Percentiles rank a stretch among this genome's conserved stretches.
Evolutionary conservation across 1,139 yeast genomes (phyloP).

Genomic region (Petasospora fabianii): DNA sequence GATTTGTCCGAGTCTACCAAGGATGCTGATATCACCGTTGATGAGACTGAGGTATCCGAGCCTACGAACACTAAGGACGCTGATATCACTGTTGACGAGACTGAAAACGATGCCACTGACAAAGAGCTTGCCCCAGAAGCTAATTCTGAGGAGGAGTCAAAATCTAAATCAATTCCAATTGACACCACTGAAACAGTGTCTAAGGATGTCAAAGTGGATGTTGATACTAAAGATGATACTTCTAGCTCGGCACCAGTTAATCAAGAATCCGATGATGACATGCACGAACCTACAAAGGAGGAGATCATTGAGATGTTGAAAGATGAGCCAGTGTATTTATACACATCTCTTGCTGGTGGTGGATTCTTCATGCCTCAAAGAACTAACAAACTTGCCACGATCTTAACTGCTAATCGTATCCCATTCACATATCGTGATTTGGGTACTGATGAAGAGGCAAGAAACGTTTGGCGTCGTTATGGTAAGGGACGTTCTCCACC

Average conservation of each 20-base stretch:
- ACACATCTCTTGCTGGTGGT: constrained; percentile 84
- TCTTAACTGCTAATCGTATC: constrained; percentile 71
- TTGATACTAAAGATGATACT: constrained; percentile 8
- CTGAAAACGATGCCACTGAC: constrained; percentile 2
- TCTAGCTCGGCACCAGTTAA: constrained; percentile 14
- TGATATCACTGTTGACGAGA: constrained; percentile 1
- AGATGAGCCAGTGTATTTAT: constrained; percentile 65
- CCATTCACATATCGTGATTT: constrained; percentile 70
- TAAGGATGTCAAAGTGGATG: too few species aligned
- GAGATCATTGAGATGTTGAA: constrained; percentile 31
- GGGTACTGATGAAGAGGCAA: constrained; percentile 86
- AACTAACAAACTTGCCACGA: constrained; percentile 73
- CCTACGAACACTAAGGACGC: neutral
- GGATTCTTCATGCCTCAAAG: constrained; percentile 82
- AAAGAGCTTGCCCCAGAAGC: neutral
- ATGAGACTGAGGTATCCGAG: too few species aligned
- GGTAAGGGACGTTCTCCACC: constrained; percentile 76
- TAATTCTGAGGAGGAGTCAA: neutral
- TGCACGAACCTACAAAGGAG: constrained; percentile 26
- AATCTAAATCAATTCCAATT: neutral
- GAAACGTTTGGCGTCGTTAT: constrained; percentile 79
- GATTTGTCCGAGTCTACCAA: neutral
- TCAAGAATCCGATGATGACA: constrained; percentile 18
- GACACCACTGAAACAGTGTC: too few species aligned
- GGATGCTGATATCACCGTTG: neutral